phyloP scores from a whole-genome alignment of 176 grass and related monocot genomes.

The Carex kokanica region DNA sequence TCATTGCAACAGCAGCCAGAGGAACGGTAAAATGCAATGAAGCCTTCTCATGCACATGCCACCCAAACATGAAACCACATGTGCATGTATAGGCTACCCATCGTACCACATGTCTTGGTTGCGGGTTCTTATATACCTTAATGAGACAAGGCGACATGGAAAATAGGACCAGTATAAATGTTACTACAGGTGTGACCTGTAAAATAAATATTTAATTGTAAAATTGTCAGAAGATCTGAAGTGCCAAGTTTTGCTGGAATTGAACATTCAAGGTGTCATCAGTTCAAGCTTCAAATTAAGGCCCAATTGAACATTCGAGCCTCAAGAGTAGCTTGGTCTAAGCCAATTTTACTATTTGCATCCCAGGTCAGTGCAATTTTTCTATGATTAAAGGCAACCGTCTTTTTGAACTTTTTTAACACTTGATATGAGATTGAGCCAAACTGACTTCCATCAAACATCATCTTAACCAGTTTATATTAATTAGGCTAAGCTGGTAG shows the following conservation, averaged over 20 bases:
- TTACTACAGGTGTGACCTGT: constrained; percentile 73
- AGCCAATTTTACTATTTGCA: background rate
- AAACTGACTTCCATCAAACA: too few relatives aligned
- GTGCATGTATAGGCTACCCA: constrained; percentile 74
- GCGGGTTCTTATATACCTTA: constrained; percentile 70
- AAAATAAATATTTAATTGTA: constrained; percentile 23
- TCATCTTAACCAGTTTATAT: too few relatives aligned
- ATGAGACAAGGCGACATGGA: constrained; percentile 76
- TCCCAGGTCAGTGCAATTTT: background rate
- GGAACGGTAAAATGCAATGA: constrained; percentile 86
- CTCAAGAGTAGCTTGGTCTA: background rate
- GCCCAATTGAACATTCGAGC: background rate
- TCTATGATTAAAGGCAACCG: background rate
- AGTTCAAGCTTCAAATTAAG: background rate
- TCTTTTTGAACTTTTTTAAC: background rate
- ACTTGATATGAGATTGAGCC: too few relatives aligned
- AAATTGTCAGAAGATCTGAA: constrained; percentile 1
- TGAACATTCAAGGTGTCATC: background rate
- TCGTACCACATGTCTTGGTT: constrained; percentile 70
- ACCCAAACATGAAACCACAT: constrained; percentile 97
- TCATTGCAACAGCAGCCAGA: constrained; percentile 65
- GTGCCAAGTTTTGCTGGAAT: background rate
- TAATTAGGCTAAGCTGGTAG: too few relatives aligned
- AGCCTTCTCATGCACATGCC: constrained; percentile 97
- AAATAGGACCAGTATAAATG: constrained; percentile 73